Evolutionary conservation across 2,329 filamentous ascomycete species (phyloP).

Genomic region (Colletotrichum euphorbiae): DNA sequence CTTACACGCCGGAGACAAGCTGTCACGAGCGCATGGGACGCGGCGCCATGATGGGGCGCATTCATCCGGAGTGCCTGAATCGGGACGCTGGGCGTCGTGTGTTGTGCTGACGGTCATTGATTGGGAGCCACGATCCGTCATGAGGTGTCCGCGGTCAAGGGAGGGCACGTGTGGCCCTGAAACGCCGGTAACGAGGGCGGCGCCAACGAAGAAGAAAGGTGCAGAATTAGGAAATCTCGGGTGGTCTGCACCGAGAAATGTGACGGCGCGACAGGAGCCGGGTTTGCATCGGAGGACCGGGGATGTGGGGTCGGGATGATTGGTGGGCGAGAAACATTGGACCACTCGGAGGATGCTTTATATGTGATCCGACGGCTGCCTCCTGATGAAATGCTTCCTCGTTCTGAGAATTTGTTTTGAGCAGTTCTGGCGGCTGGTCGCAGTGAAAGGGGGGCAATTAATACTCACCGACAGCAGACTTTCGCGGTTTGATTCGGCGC

Average conservation of each 20-base stretch:
- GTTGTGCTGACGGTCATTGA: slow-evolving; percentile 1
- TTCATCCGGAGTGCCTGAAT: slow-evolving; percentile 38
- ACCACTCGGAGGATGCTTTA: slow-evolving; percentile 1
- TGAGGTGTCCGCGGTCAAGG: background rate
- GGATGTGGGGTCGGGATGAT: slow-evolving; percentile 5
- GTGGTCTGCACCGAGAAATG: slow-evolving; percentile 29
- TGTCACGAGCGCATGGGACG: slow-evolving; percentile 24
- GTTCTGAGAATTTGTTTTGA: background rate
- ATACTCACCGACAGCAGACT: background rate
- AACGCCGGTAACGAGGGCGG: slow-evolving; percentile 11
- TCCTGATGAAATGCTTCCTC: slow-evolving; percentile 5
- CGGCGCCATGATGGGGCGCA: slow-evolving; percentile 24
- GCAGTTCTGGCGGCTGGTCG: background rate
- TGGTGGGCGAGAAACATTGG: slow-evolving; percentile 17
- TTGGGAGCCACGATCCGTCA: slow-evolving; percentile 18
- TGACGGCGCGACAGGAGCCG: slow-evolving; percentile 18
- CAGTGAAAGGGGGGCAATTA: background rate
- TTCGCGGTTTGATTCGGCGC: too few species aligned
- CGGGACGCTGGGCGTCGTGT: slow-evolving; percentile 3
- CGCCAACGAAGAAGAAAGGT: slow-evolving; percentile 11
- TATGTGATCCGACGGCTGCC: slow-evolving; percentile 2
- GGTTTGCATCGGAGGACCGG: slow-evolving; percentile 28
- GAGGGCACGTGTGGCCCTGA: slow-evolving; percentile 2
- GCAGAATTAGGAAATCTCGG: slow-evolving; percentile 39
- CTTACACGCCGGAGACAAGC: background rate